Base-by-base conservation (phyloP, 305 asterid species). In the Fraxinus platypoda region DNA sequence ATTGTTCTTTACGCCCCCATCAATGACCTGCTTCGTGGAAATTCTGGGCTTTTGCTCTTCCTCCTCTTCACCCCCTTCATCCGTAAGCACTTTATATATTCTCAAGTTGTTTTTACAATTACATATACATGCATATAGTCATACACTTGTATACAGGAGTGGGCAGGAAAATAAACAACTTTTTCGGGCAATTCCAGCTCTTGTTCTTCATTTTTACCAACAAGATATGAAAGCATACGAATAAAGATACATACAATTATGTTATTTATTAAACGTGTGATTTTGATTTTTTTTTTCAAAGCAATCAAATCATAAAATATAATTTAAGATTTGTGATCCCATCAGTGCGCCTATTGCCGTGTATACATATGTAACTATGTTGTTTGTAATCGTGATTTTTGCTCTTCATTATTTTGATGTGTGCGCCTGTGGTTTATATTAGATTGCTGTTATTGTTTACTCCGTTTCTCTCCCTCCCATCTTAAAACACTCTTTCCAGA, bases 1-100 rank as follows among this genome's bases (percentile, higher is more conserved):
- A 92, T 91, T 30, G 98, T 94, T 2, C 91, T 96, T 0, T 93
- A 93, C 80, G 88, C 92, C 3, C 99, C 99, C 17, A 82, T 92
- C 87, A 96, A 93, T 75, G 97, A 92, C 37, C 94, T 94, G 59
- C 92, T 96, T 6, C 89, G 95, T 5, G 98, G 90, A 13, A 94
- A 86, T 83, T 87, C 99, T 8, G 94, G 88, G 33, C 76, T 94
- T 1, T 68, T 96, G 86, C 87, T 96, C 75, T 86, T 96, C 92
- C 90, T 96, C 87, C 15, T 91, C 82, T 86, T 96, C 85, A 85
- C 92, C 57, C 97, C 98, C 73, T 92, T 95, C 87, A 57, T 94
- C 77, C 75, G 99, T 95, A 89, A 91, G 97, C 70, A 34, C 76
- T 9, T 34, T 12, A 15, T 30, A 70, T 73, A 0, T 26, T 13